phyloP scores from a whole-genome alignment of 2,329 filamentous ascomycete genomes.

The Hymenoscyphus linearis region DNA sequence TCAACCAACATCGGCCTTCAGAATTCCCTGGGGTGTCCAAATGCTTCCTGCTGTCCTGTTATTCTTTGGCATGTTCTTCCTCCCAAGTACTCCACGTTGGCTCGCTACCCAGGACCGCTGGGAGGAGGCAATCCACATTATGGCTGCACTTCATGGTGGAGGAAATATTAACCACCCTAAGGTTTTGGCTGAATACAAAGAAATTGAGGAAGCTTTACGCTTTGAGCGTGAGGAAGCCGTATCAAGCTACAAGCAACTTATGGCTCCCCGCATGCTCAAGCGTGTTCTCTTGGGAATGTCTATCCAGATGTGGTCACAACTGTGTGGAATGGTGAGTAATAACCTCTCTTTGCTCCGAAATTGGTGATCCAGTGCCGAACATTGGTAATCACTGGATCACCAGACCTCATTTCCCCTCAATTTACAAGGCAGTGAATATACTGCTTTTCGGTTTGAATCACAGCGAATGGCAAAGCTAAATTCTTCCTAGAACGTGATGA shows the following conservation, averaged over 20 bases:
- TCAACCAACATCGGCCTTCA: slow-evolving; percentile 50
- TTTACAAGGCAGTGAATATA: not conserved
- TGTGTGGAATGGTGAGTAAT: slow-evolving; percentile 46
- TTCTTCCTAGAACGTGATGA: slow-evolving; percentile 52
- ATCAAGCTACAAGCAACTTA: slow-evolving; percentile 64
- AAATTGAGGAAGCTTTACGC: slow-evolving; percentile 67
- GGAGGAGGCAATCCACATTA: slow-evolving; percentile 55
- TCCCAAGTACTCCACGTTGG: slow-evolving; percentile 64
- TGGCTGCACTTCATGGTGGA: slow-evolving; percentile 53
- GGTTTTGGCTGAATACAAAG: slow-evolving; percentile 58
- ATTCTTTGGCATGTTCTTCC: slow-evolving; percentile 52
- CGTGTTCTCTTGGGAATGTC: slow-evolving; percentile 66
- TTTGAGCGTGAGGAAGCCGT: slow-evolving; percentile 69
- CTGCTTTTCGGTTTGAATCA: not conserved
- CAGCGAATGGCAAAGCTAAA: not conserved
- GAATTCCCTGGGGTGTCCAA: slow-evolving; percentile 58
- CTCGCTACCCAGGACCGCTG: slow-evolving; percentile 62
- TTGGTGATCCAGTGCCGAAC: too few relatives aligned
- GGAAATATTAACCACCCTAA: slow-evolving; percentile 52
- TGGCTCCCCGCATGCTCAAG: slow-evolving; percentile 66
- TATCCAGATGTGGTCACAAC: slow-evolving; percentile 70
- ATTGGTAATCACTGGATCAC: too few relatives aligned
- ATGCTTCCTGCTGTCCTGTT: slow-evolving; percentile 49
- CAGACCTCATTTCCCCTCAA: not conserved
- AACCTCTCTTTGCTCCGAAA: not conserved